Evolutionary conservation across 768 basidiomycete species (phyloP).

Genomic region (Agaricus bisporus): DNA sequence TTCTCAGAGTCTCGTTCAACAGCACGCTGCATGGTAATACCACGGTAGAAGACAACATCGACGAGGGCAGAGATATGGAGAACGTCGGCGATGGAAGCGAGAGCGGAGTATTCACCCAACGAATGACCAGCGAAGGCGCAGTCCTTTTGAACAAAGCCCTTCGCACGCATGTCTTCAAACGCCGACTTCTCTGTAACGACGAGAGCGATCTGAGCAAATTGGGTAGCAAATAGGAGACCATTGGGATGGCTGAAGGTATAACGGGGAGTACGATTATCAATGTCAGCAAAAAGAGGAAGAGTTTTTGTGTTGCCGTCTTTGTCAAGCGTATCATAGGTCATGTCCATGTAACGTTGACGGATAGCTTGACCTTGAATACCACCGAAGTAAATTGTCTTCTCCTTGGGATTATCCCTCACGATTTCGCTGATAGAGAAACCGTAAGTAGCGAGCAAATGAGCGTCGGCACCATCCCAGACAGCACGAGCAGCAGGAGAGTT

Average conservation of each 20-base stretch:
- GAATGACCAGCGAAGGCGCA: conserved; percentile 98
- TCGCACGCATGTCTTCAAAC: conserved; percentile 96
- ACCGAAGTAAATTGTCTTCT: conserved; percentile 98
- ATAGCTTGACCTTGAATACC: conserved; percentile 99
- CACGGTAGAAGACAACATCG: conserved; percentile 99
- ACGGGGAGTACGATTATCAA: conserved; percentile 88
- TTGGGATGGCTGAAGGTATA: conserved; percentile 98
- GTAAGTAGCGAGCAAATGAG: conserved; percentile 89
- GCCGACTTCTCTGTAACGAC: conserved; percentile 98
- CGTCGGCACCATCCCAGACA: conserved; percentile 96
- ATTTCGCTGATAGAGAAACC: conserved; percentile 99
- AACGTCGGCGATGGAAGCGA: conserved; percentile 96
- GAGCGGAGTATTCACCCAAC: conserved; percentile 95
- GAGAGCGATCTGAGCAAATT: conserved; percentile 97
- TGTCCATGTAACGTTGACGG: conserved; percentile 98
- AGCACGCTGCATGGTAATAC: conserved; percentile 99
- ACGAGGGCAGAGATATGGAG: conserved; percentile 92
- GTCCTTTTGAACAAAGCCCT: conserved; percentile 88
- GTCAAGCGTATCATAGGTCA: conserved; percentile 97
- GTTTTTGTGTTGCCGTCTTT: conserved; percentile 96
- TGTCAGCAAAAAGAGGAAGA: conserved; percentile 92
- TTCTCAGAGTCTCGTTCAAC: conserved; percentile 93
- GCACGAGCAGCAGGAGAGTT: conserved; percentile 89
- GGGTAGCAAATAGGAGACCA: conserved; percentile 94
- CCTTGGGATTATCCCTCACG: conserved; percentile 97